Evolutionary conservation across 2,329 filamentous ascomycete species (phyloP).

Genomic region (Sclerotinia subarctica): DNA sequence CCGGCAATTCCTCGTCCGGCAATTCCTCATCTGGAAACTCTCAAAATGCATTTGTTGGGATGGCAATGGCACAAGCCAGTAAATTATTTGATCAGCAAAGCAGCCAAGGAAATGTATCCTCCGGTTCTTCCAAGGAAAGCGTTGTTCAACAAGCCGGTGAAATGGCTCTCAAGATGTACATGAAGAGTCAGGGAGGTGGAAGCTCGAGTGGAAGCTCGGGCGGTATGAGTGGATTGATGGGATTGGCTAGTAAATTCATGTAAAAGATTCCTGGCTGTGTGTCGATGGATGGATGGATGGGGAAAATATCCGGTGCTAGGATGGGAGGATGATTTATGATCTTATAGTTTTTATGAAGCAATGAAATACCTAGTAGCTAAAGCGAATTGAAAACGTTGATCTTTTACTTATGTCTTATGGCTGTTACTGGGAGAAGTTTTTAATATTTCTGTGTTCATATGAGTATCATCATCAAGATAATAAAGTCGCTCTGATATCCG

Average conservation of each 20-base stretch:
- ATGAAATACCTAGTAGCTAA: background rate
- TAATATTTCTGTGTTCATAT: no score
- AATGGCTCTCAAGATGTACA: conserved; percentile 86
- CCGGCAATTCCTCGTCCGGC: conserved; percentile 43
- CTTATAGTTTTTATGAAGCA: background rate
- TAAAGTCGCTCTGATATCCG: no score
- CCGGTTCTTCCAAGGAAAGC: conserved; percentile 72
- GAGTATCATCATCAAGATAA: no score
- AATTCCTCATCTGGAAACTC: conserved; percentile 48
- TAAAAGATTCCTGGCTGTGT: conserved; percentile 19
- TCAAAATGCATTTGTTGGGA: conserved; percentile 76
- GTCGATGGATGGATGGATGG: background rate
- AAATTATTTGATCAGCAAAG: conserved; percentile 63
- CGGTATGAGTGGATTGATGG: conserved; percentile 45
- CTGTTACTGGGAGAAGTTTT: no score
- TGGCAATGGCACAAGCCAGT: conserved; percentile 85
- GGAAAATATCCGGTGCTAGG: background rate
- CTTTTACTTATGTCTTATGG: background rate
- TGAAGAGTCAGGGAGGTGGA: conserved; percentile 67
- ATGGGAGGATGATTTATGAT: background rate
- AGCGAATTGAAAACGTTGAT: background rate
- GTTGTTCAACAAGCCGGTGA: conserved; percentile 76
- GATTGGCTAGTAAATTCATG: conserved; percentile 61
- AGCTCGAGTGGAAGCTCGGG: conserved; percentile 38
- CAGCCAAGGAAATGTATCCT: conserved; percentile 50